Base-by-base conservation (phyloP, 1,284 basidiomycete species). In the Clitocybe nebularis region DNA sequence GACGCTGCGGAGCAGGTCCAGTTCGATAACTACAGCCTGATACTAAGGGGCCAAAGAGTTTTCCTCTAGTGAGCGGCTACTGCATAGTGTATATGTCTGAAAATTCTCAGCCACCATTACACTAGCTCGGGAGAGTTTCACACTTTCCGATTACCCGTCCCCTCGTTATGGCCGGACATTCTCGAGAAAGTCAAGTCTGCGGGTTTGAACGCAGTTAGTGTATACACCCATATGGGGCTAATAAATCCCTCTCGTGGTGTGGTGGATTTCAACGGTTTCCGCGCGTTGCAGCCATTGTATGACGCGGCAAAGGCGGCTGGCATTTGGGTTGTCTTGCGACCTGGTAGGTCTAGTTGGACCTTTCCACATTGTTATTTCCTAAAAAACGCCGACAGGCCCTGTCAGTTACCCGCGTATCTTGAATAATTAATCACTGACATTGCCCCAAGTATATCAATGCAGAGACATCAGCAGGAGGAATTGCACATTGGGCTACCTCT, bases 151-250 rank as follows among this genome's bases (percentile, higher is more conserved):
- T 66, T 91, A 1, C 89, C 89, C 1, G 82, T 89, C 0, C 85
- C 84, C 0, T 77, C 76, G 3, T 61, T 92, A 42, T 93, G 89
- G 89, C 71, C 79, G 10, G 89, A 93, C 55, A 81, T 91, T 41
- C 74, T 92, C 34, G 79, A 92, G 53, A 92, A 89, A 59, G 68
- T 81, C 51, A 86, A 87, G 52, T 89, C 87, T 1, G 81, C 84
- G 0, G 89, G 89, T n/a, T 66, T 91, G 48, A 92, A 90, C 52
- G 74, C 77, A 1, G 69, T 87, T 47, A 84, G 81, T 49, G 75
- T 89, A 17, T 90, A 89, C 56, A 75, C 72, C 0, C 79, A 83
- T 53, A 86, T 85, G 86, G 86, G 77, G 1, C 58, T 88, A 41
- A 75, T 79, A 14, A 87, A 91, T 52, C 87, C 87, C 1, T 72